Conservation (phyloP, 2,329 filamentous ascomycete species). For the Stemphylium lycopersici region DNA sequence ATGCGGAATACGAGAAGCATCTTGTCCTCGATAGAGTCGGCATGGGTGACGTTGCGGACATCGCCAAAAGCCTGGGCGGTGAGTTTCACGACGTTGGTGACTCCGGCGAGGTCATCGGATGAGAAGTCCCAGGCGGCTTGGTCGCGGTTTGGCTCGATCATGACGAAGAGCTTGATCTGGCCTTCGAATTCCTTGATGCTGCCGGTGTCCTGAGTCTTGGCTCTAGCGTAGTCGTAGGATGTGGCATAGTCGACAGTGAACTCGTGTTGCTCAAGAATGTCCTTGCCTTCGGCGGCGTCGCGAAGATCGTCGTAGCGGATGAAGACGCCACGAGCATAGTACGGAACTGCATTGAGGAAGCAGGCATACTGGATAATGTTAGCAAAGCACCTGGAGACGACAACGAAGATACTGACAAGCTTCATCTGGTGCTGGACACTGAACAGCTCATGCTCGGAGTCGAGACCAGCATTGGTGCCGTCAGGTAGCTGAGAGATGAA, state of each 20-base stretch:
- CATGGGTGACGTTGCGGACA: conserved; percentile 27
- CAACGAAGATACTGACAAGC: conserved; percentile 24
- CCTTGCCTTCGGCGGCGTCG: conserved; percentile 39
- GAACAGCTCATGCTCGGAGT: conserved; percentile 32
- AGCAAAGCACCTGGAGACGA: conserved; percentile 16
- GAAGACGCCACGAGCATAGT: conserved; percentile 32
- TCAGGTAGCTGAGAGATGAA: conserved; percentile 27
- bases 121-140: conserved; percentile 20
- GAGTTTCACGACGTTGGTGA: conserved; percentile 21
- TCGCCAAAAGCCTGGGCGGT: conserved; percentile 25
- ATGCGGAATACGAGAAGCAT: conserved; percentile 35
- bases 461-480: conserved; percentile 28
- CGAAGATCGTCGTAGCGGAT: conserved; percentile 50
- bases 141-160: conserved; percentile 24
- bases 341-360: conserved; percentile 31
- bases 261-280: conserved; percentile 28
- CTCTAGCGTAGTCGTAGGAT: conserved; percentile 30
- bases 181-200: conserved; percentile 41
- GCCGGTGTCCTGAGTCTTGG: conserved; percentile 33
- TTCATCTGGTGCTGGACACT: conserved; percentile 38
- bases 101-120: conserved; percentile 17
- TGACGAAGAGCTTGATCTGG: conserved; percentile 33
- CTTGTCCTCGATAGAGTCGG: conserved; percentile 21
- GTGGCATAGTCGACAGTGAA: conserved; percentile 31
- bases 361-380: conserved; percentile 31